phyloP scores from a whole-genome alignment of 306 rosid species.

The Bauhinia variegata region DNA sequence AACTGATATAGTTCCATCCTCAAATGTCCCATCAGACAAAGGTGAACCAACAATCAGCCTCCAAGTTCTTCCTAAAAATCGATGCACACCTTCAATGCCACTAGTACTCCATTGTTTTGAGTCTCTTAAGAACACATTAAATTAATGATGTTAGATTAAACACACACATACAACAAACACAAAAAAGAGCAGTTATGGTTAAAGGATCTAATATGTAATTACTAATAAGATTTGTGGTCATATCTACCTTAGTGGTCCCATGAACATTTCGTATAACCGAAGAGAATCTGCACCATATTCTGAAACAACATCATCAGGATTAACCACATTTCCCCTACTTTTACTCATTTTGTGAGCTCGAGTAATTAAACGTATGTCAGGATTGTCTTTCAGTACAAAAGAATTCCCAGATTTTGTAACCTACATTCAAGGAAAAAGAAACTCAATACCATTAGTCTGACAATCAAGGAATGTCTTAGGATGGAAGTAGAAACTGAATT shows the following conservation, averaged over 20 bases:
- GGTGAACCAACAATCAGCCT: constrained; percentile 86
- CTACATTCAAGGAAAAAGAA: constrained; percentile 45
- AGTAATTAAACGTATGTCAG: constrained; percentile 68
- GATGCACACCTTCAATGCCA: constrained; percentile 93
- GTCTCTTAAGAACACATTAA: constrained; percentile 58
- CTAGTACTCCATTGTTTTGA: constrained; percentile 91
- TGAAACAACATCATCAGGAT: constrained; percentile 87
- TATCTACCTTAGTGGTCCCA: constrained; percentile 91
- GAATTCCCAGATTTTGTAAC: constrained; percentile 80
- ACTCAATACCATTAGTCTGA: constrained; percentile 10
- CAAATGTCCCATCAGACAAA: constrained; percentile 74
- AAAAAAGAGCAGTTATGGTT: constrained; percentile 4
- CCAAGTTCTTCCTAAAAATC: constrained; percentile 96
- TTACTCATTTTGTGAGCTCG: constrained; percentile 97
- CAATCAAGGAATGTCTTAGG: constrained; percentile 23
- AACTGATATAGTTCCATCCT: constrained; percentile 72
- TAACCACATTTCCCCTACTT: constrained; percentile 96
- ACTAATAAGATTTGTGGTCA: constrained; percentile 28
- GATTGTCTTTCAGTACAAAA: constrained; percentile 85
- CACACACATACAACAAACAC: too few relatives aligned
- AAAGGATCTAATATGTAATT: constrained; percentile 30
- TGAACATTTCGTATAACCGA: constrained; percentile 97
- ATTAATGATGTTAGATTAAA: constrained; percentile 29
- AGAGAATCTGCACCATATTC: constrained; percentile 99
- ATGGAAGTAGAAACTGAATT: constrained; percentile 25